Base-by-base conservation (phyloP, 345 rosid genomes). In the Sisymbrium irio region DNA sequence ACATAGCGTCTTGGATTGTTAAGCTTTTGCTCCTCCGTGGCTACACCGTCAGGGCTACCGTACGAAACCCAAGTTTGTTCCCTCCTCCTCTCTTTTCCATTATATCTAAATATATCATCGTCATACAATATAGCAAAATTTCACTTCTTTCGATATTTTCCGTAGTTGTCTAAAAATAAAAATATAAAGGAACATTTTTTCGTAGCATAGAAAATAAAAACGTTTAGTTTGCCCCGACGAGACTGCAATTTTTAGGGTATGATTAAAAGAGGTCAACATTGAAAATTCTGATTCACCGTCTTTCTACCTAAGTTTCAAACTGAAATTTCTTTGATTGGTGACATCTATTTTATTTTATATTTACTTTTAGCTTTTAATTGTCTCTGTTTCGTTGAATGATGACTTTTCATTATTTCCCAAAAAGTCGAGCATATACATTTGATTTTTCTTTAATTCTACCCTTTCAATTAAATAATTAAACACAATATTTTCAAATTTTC, bases 1-100 rank as follows among this genome's bases (percentile, higher is more conserved):
- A 50, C 72, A 39, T 84, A 15, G 89, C 85, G 0, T 83, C 85
- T 49, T 81, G 90, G 84, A 61, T 86, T 36, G 83, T 84, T 17
- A 86, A 86, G 79, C 74, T 64, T 30, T 69, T 86, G 58, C 90
- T 86, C 1, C 74, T 28, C 40, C 82, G 74, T 42, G 84, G 83
- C 64, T 84, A 84, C 81, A 79, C 72, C 40, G 86, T 84, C 57
- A 80, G 46, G 27, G 86, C 82, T 60, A 78, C 88, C 7, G 80
- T 84, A 56, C 74, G 83, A 44, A 70, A 82, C 69, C 83, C 84
- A 75, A 47, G 89, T 86, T 49, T 11, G 82, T 76, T 32, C 49
- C 35, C 17, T 8, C 10, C 27, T 62, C 39, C 30, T 11, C 27
- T 62, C 39, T 45, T 11, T 6, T n/a, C 11, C 25, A 19, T 40